Evolutionary conservation across 345 rosid species (phyloP), one percentile per base, ranked within the genome.

Genomic region (Euphorbia pulcherrima): DNA sequence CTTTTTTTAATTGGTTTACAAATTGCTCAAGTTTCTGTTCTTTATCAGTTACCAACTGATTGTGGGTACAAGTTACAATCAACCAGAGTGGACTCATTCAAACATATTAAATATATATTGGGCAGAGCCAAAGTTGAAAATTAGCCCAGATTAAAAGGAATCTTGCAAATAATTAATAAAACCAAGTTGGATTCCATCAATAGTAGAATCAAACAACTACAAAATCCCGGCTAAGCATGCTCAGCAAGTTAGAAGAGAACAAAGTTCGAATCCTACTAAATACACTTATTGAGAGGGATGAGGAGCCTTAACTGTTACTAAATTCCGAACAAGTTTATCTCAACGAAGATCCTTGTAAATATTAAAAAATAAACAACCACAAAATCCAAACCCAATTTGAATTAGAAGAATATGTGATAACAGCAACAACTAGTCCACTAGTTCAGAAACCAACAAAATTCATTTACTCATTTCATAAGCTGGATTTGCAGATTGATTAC

Each of bases 81-180:
- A 48, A 65, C 17, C 57, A n/a, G 65, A 69, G 78, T 46, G 67
- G 67, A 26, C 67, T 73, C 2, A 4, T 18, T 59, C 69, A 47
- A 11, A 40, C 30, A 48, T 44, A 23, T 33, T 10, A 28, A 47
- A 44, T 35, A 7, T 4, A 56, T 63, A 12, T 63, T 62, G 74
- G 76, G 65, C 68, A 72, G 23, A 29, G 53, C 44, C 40, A 33
- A 52, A 27, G 44, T 48, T 16, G 76, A 68, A 70, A 59, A 35
- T 59, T 72, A 47, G 68, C 17, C 61, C 28, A 41, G 66, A 62
- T 26, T 41, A 6, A 13, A 13, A 62, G 71, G 82, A 83, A 81
- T 84, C 78, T 72, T 64, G 17, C 35, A 33, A 33, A 33, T 33
- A 33, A 33, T 46, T 0, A 17, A 8, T n/a, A 2, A 10, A 44